Evolutionary conservation across 2,329 filamentous ascomycete genomes (phyloP).

Genomic region (Myriosclerotinia scirpicola): DNA sequence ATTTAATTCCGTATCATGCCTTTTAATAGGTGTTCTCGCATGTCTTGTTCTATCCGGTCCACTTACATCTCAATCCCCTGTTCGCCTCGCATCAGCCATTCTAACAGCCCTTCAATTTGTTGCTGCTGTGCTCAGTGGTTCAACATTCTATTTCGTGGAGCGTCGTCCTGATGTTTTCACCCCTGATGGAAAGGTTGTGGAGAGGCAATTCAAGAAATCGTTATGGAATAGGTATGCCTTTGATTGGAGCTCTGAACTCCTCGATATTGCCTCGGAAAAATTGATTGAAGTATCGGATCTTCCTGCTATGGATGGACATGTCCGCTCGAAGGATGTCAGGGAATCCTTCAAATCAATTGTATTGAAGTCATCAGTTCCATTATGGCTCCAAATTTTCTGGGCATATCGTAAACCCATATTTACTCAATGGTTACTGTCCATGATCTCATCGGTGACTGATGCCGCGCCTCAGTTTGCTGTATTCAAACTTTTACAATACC

Average conservation of each 20-base stretch:
- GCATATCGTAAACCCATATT: conserved; percentile 11
- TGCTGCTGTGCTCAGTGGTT: conserved; percentile 19
- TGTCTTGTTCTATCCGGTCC: conserved; percentile 19
- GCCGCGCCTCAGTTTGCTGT: conserved; percentile 33
- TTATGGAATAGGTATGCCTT: conserved; percentile 63
- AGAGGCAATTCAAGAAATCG: conserved; percentile 61
- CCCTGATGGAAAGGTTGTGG: conserved; percentile 56
- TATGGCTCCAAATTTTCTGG: conserved; percentile 52
- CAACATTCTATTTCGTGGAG: conserved; percentile 47
- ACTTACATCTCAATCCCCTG: neutral
- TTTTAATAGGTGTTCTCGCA: conserved; percentile 26
- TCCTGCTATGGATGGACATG: conserved; percentile 56
- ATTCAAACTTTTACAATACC: conserved; percentile 30
- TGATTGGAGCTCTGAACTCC: conserved; percentile 57
- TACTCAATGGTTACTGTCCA: conserved; percentile 47
- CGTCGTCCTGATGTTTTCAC: conserved; percentile 65
- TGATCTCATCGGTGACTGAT: conserved; percentile 28
- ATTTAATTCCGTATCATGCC: conserved; percentile 27
- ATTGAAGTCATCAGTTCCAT: conserved; percentile 48
- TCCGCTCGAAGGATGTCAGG: conserved; percentile 51
- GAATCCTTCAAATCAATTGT: conserved; percentile 50
- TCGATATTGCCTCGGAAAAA: conserved; percentile 56
- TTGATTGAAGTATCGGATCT: conserved; percentile 62
- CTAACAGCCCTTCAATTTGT: conserved; percentile 27
- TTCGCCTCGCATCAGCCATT: conserved; percentile 20